Evolutionary conservation across 305 asterid genomes (phyloP).

Genomic region (Andrographis paniculata): DNA sequence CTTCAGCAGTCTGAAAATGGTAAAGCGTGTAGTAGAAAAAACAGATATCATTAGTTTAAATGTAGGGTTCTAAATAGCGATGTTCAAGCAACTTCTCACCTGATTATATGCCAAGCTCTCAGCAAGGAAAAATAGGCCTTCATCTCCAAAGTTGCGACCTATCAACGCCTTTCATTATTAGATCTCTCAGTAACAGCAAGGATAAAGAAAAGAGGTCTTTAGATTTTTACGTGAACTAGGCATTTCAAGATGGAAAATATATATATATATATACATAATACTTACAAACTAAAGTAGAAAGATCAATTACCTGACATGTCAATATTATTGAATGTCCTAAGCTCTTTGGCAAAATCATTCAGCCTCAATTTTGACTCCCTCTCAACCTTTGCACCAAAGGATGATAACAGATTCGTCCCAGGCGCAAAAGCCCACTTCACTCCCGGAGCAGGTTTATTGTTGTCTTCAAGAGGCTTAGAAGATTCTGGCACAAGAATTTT

Average conservation of each 20-base stretch:
- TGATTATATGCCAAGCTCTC: conserved; percentile 94
- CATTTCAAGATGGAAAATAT: too few species aligned
- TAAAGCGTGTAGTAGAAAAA: conserved; percentile 17
- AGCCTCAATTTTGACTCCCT: conserved; percentile 76
- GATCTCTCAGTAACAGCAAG: conserved; percentile 13
- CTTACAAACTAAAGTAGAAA: not conserved
- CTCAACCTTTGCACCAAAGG: conserved; percentile 56
- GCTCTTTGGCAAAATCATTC: conserved; percentile 90
- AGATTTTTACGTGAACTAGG: too few species aligned
- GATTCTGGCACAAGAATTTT: conserved; percentile 62
- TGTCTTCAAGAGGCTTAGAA: conserved; percentile 38
- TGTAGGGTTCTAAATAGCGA: conserved; percentile 1
- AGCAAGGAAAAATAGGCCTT: conserved; percentile 81
- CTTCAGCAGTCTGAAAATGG: conserved; percentile 74
- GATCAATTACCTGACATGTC: conserved; percentile 78
- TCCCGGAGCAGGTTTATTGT: conserved; percentile 48
- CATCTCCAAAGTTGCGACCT: conserved; percentile 92
- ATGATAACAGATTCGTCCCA: conserved; percentile 62
- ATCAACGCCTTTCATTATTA: conserved; percentile 33
- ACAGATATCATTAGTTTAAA: conserved; percentile 11
- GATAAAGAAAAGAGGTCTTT: not conserved
- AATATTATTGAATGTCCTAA: conserved; percentile 57
- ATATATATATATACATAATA: not conserved
- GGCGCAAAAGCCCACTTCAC: conserved; percentile 76
- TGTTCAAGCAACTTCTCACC: conserved; percentile 28